Conservation (phyloP, 2,329 filamentous ascomycete genomes). For the Hypoxylon sp. region DNA sequence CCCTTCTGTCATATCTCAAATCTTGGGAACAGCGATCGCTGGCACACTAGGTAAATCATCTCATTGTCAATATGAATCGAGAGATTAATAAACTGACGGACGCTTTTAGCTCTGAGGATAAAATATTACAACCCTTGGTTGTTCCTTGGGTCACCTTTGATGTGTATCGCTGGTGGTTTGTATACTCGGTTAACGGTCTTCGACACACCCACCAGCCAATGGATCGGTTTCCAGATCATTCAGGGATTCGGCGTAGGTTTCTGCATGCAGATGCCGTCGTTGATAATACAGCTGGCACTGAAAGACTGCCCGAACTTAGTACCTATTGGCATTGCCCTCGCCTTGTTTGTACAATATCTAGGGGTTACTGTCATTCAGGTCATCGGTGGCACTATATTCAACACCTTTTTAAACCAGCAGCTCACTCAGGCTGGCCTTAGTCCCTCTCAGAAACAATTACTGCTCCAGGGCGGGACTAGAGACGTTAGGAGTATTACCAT, state of each 20-base stretch:
- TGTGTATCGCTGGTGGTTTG: slow-evolving; percentile 14
- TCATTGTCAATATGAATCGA: not conserved
- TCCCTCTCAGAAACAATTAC: slow-evolving; percentile 6
- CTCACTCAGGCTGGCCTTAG: slow-evolving; percentile 11
- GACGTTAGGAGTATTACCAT: not conserved
- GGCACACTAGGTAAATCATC: not conserved
- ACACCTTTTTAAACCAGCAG: slow-evolving; percentile 13
- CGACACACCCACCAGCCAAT: slow-evolving; percentile 15
- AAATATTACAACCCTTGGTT: slow-evolving; percentile 22
- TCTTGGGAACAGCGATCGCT: not conserved
- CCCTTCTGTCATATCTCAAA: not conserved
- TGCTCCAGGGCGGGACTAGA: not conserved
- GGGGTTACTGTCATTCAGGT: slow-evolving; percentile 16
- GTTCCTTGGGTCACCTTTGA: slow-evolving; percentile 6
- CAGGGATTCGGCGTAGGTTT: slow-evolving; percentile 17
- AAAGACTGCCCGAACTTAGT: slow-evolving; percentile 5
- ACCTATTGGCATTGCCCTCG: slow-evolving; percentile 15
- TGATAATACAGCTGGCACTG: slow-evolving; percentile 15
- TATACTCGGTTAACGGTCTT: slow-evolving; percentile 16
- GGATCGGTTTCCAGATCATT: slow-evolving; percentile 25
- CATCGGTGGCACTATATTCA: slow-evolving; percentile 16
- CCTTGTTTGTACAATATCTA: slow-evolving; percentile 19
- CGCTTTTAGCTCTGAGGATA: slow-evolving; percentile 4
- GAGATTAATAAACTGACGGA: not conserved
- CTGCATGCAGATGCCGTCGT: slow-evolving; percentile 17